Percentiles rank a stretch among this genome's conserved stretches.
Conservation (phyloP, 2,329 filamentous ascomycete species). For the Nannizziopsis arthrosporioides region DNA sequence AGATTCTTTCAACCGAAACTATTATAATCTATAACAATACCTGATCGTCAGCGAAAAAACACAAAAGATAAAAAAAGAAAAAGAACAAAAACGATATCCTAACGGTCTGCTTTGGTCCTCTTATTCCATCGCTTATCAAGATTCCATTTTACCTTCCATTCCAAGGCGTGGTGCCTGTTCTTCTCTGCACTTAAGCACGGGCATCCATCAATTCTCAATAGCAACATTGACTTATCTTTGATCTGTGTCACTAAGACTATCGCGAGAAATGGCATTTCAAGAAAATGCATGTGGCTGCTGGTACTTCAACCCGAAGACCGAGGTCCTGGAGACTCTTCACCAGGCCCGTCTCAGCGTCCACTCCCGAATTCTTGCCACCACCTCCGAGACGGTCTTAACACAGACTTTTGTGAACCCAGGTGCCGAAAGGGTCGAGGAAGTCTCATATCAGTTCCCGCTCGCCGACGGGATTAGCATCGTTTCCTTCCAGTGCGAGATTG, state of each 20-base stretch:
- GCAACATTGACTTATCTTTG: too few relatives aligned
- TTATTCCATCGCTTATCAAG: too few relatives aligned
- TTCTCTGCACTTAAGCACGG: not conserved
- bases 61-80: too few relatives aligned
- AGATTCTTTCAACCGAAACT: too few relatives aligned
- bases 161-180: too few relatives aligned
- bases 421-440: constrained; percentile 39
- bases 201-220: not conserved
- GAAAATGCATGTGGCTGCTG: not conserved
- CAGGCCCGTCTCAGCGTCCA: constrained; percentile 48
- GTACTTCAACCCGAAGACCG: not conserved
- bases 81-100: too few relatives aligned
- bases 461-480: constrained; percentile 62
- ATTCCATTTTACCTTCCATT: too few relatives aligned
- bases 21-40: too few relatives aligned
- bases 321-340: constrained; percentile 35
- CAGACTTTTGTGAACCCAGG: constrained; percentile 54
- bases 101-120: too few relatives aligned
- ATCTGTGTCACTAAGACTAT: not conserved
- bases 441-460: constrained; percentile 58
- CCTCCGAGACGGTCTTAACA: constrained; percentile 26
- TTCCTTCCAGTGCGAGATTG: constrained; percentile 54
- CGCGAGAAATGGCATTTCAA: not conserved
- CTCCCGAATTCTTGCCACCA: constrained; percentile 49
- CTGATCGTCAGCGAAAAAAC: too few relatives aligned